Base-by-base conservation (phyloP, 176 grass and related monocot species). In the Carex pumila region DNA sequence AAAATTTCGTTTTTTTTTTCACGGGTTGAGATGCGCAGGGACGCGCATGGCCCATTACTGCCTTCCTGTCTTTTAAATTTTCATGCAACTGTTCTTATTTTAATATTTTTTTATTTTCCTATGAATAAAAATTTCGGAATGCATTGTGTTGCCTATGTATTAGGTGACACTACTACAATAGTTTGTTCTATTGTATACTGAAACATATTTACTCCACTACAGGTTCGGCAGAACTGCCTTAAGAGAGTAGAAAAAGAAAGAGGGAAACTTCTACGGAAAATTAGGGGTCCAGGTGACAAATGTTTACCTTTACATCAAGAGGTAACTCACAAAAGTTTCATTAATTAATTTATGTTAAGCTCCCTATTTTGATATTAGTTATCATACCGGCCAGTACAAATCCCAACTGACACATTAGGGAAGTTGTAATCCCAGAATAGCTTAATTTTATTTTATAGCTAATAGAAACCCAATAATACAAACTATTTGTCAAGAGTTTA, bases 191-290 rank as follows among this genome's bases (percentile, higher is more conserved):
- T 25, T 25, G 25, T 25, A 25, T 25, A 25, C 25, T 25, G 25
- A 25, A 25, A 25, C 4, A 7, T 61, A 12, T 79, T 77, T 69
- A 18, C 37, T 30, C 45, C 84, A 80, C 8, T 86, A 80, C 88
- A 98, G 95, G 91, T 98, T 61, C 89, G 88, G 78, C 84, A 79
- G 10, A 95, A 91, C 74, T 98, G 95, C 83, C 54, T 98, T 82
- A 81, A 32, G 79, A 92, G 92, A 82, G 83, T 95, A 62, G 79
- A 86, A 85, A 80, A 85, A 66, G 92, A 98, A 68, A 87, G 93
- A 85, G 85, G 55, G 3, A 84, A 88, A 50, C 90, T 95, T 84
- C 92, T 98, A 36, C 90, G 89, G 92, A 98, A 89, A 72, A 84
- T 85, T 76, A 98, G 92, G 86, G 81, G 63, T 47, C 84, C 82